These are phyloP conservation scores for Cucurbitaria berberidis DNA, from an alignment of 2,329 filamentous ascomycete genomes.

Conservation along the genomic window DNA sequence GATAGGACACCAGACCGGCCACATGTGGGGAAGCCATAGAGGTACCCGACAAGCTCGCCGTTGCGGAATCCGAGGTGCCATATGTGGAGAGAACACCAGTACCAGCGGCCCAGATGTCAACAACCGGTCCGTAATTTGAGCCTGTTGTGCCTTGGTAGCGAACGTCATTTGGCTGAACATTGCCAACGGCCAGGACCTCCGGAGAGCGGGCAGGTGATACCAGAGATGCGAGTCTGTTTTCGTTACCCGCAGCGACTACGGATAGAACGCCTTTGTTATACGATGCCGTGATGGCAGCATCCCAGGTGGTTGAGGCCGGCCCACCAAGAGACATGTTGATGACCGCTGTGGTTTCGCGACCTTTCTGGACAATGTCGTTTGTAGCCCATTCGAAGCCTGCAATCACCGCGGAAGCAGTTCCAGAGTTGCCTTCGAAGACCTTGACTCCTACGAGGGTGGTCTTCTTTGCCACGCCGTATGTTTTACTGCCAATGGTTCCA, in stretches of 20 bases:
- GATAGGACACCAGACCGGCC: constrained; percentile 70
- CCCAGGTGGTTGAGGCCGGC: constrained; percentile 29
- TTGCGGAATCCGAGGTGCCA: constrained; percentile 49
- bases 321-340: constrained; percentile 50
- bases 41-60: constrained; percentile 61
- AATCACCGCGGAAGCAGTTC: constrained; percentile 33
- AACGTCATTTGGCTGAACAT: constrained; percentile 32
- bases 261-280: constrained; percentile 42
- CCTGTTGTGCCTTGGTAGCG: constrained; percentile 26
- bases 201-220: constrained; percentile 44
- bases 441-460: constrained; percentile 47
- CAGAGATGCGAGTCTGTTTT: constrained; percentile 29
- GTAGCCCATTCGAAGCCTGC: constrained; percentile 43
- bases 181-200: constrained; percentile 47
- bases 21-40: constrained; percentile 73
- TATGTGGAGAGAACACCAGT: constrained; percentile 55
- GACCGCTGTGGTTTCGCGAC: constrained; percentile 37
- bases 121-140: constrained; percentile 48
- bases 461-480: constrained; percentile 44
- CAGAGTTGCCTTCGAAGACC: constrained; percentile 32
- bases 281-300: constrained; percentile 43
- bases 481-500: constrained; percentile 37
- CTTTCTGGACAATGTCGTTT: constrained; percentile 41
- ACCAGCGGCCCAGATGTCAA: constrained; percentile 50
- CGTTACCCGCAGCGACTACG: constrained; percentile 47